Evolutionary conservation across 805 yeast genomes (phyloP), one percentile per base, ranked within the genome.

Genomic region (Starmerella vaccinii): DNA sequence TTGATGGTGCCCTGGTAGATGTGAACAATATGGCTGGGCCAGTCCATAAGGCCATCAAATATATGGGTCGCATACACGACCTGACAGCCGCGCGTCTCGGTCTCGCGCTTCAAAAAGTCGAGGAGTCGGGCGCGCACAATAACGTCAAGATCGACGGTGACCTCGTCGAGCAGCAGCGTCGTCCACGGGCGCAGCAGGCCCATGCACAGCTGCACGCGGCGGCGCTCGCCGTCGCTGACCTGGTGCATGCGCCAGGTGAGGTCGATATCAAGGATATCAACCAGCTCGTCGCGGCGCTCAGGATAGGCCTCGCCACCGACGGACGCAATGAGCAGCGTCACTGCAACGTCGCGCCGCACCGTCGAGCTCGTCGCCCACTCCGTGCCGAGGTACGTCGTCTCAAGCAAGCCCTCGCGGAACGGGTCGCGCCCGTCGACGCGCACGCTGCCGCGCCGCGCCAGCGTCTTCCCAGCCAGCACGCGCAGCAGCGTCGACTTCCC

Each of bases 281-380:
- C 71, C 54, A 92, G 74, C 57, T 72, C 69, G 58, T 88, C 90
- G 52, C 96, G 75, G 59, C 97, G 76, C 37, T 82, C 89, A 0
- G 80, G 72, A 60, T 69, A 86, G 32, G 74, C 76, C 29, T 80
- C 80, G n/a, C 86, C 84, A 0, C 97, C 97, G 50, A 92, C 78
- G 22, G 94, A 81, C 15, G 81, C 75, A 44, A 92, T 75, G 52
- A 92, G 71, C 30, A 83, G 77, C 18, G 81, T 73, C 9, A 92
- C 97, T 0, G 95, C 88, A 49, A 92, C 85, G 65, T 92, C 98
- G 55, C 96, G 73, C 60, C 89, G 81, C 7, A 90, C 92, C 46
- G 89, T 80, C 18, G 86, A 84, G 67, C 88, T 92, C 49, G 84
- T 77, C 5, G 95, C 95, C 98, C 98, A 92, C 63, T 92, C 98